Evolutionary conservation across 1,284 basidiomycete genomes (phyloP).

Genomic region (Coniferiporia sulphurascens): DNA sequence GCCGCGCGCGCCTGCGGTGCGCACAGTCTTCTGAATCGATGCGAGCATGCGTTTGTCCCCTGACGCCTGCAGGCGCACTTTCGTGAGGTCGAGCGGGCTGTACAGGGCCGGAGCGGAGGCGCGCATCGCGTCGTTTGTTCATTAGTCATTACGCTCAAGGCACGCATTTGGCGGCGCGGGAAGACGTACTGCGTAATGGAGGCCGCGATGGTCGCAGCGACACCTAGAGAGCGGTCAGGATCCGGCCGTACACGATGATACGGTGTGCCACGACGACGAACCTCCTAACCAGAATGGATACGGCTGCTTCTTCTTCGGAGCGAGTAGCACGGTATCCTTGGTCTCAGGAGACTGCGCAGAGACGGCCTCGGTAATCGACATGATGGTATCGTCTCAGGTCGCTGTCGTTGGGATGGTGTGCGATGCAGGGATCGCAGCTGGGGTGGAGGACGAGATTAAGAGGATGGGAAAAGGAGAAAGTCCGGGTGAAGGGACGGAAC

Average conservation of each 20-base stretch:
- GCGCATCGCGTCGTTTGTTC: background rate
- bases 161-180: background rate
- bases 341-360: slow-evolving; percentile 11
- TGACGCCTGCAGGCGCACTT: slow-evolving; percentile 82
- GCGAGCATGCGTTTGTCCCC: slow-evolving; percentile 84
- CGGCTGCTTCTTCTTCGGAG: slow-evolving; percentile 49
- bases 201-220: slow-evolving; percentile 77
- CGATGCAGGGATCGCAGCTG: background rate
- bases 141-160: slow-evolving; percentile 30
- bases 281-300: slow-evolving; percentile 84
- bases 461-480: background rate
- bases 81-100: slow-evolving; percentile 81
- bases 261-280: slow-evolving; percentile 29
- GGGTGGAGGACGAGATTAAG: background rate
- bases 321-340: slow-evolving; percentile 8
- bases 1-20: slow-evolving; percentile 67
- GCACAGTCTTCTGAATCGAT: slow-evolving; percentile 72
- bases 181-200: slow-evolving; percentile 69
- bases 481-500: background rate
- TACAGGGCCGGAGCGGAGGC: background rate
- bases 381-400: background rate
- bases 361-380: slow-evolving; percentile 9
- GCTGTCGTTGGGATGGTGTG: no score
- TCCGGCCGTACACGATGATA: slow-evolving; percentile 7
- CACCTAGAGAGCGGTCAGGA: slow-evolving; percentile 38